Base-by-base conservation (phyloP, 441 rosid species). In the Arabidopsis lyrata region DNA sequence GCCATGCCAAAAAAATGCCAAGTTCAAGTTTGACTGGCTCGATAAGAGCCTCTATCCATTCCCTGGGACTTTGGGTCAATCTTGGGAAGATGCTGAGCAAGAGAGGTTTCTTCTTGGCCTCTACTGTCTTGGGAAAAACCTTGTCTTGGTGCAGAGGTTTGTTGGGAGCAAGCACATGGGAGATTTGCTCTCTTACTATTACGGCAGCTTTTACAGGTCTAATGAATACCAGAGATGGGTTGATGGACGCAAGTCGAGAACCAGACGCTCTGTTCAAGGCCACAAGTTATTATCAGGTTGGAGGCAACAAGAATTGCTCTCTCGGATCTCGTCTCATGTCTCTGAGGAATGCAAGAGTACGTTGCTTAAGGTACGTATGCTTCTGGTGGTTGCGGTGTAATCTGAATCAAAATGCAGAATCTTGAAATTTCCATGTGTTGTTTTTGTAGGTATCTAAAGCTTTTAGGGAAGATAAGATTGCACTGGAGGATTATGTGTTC, bases 41-140 rank as follows among this genome's bases (percentile, higher is more conserved):
- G 85, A 70, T 49, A 76, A 75, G 62, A 76, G 68, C 61, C 69
- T 68, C 57, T 72, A 18, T 67, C 79, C 86, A 32, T 86, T 87
- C 73, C 95, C 98, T 44, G 93, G 88, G 59, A 77, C 81, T 56
- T 32, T 72, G 32, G 78, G 84, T 41, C 83, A 83, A 49, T 42
- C 82, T 49, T 93, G 95, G 95, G 74, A 53, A 67, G 83, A 77
- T 50, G 27, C 75, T 20, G 94, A 93, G 77, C 79, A 55, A 38
- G 80, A 79, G 34, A 72, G 82, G 78, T 89, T 93, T 82, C 85
- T 90, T 66, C 97, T 93, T 29, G 92, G 90, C 59, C 81, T 92
- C 75, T 90, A 90, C 76, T 84, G 85, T 77, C 87, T 90, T 68
- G 97, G 97, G 59, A 92, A 87, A 70, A 84, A 92, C 77, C 86